Conservation (phyloP, 768 basidiomycete species). For the Rhizopogon rudus region DNA sequence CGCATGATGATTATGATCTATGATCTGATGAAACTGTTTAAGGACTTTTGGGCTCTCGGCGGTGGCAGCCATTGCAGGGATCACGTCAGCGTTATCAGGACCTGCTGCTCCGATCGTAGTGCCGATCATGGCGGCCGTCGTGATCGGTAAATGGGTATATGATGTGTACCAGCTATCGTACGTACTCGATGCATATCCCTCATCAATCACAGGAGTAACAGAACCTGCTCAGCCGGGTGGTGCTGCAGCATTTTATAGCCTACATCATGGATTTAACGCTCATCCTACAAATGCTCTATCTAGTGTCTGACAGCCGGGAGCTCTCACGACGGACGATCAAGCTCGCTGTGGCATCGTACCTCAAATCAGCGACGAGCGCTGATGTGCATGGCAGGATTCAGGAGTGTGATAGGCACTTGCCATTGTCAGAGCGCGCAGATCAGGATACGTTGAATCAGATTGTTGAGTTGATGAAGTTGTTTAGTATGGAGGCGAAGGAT, state of each 20-base stretch:
- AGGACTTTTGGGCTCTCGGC: background rate
- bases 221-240: background rate
- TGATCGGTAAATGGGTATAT: background rate
- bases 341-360: background rate
- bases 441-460: background rate
- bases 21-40: background rate
- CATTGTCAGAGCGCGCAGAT: background rate
- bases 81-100: background rate
- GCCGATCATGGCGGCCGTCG: background rate
- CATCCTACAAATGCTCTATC: conserved; percentile 17
- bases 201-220: background rate
- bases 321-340: background rate
- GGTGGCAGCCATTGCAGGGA: background rate
- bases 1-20: too few species aligned
- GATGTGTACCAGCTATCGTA: background rate
- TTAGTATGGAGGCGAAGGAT: background rate
- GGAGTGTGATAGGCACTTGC: background rate
- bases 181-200: background rate
- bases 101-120: background rate
- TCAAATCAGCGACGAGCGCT: background rate
- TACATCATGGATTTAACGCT: conserved; percentile 22
- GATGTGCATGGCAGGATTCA: background rate
- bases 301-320: background rate
- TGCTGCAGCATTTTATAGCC: conserved; percentile 14
- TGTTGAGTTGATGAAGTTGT: background rate